Percentiles rank a stretch among this genome's conserved stretches.
These are phyloP conservation scores for Trichoderma polysporum DNA, from an alignment of 2,329 filamentous ascomycete genomes.

Conservation along the genomic window DNA sequence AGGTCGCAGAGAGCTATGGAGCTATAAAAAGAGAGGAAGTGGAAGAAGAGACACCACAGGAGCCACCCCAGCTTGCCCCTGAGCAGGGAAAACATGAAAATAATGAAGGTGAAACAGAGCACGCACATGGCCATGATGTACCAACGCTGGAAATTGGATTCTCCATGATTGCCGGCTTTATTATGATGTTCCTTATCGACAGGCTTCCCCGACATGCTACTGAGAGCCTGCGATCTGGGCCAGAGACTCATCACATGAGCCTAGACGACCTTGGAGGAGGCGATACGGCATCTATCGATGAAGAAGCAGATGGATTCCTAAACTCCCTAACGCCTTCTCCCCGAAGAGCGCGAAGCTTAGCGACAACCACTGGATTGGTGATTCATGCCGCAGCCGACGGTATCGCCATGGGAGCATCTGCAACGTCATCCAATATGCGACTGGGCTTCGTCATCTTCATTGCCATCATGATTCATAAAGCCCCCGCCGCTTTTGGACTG, in stretches of 20 bases:
- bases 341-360: slow-evolving; percentile 62
- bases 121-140: slow-evolving; percentile 40
- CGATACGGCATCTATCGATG: slow-evolving; percentile 49
- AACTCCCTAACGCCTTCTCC: slow-evolving; percentile 57
- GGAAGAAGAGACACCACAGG: slow-evolving; percentile 19
- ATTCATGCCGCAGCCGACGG: slow-evolving; percentile 95
- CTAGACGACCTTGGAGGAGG: slow-evolving; percentile 74
- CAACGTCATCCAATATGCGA: slow-evolving; percentile 68
- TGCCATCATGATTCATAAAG: slow-evolving; percentile 97
- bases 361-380: slow-evolving; percentile 91
- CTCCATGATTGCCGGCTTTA: slow-evolving; percentile 82
- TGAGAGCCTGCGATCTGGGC: slow-evolving; percentile 61
- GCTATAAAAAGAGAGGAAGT: neutral
- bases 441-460: slow-evolving; percentile 90
- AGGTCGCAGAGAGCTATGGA: neutral
- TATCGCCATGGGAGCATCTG: slow-evolving; percentile 91
- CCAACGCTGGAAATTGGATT: slow-evolving; percentile 80
- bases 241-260: slow-evolving; percentile 79
- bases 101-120: slow-evolving; percentile 33
- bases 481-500: slow-evolving; percentile 89
- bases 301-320: slow-evolving; percentile 59
- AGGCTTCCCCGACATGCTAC: slow-evolving; percentile 73
- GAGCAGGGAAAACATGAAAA: slow-evolving; percentile 29
- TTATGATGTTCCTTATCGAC: slow-evolving; percentile 96
- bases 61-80: slow-evolving; percentile 9